phyloP scores from a whole-genome alignment of 768 basidiomycete species.

The Crepidotus variabilis region DNA sequence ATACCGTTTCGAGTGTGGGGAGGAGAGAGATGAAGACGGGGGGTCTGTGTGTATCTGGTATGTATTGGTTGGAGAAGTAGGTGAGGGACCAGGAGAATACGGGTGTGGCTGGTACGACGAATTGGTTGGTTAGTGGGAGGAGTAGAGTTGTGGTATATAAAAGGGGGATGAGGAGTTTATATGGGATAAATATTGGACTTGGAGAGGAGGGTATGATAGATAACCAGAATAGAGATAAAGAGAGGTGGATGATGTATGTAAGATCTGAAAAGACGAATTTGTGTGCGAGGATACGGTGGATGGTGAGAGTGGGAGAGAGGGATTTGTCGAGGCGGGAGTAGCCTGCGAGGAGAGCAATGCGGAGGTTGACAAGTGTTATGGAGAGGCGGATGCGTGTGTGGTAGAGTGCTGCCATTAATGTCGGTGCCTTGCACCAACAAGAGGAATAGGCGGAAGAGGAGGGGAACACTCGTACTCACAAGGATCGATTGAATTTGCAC shows the following conservation, averaged over 20 bases:
- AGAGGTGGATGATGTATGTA: conserved; percentile 61
- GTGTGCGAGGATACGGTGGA: conserved; percentile 56
- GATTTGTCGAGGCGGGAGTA: conserved; percentile 57
- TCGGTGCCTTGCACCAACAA: too few relatives aligned
- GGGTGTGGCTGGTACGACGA: conserved; percentile 86
- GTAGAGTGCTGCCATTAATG: too few relatives aligned
- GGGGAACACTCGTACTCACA: too few relatives aligned
- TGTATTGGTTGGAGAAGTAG: conserved; percentile 85
- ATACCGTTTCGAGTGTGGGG: conserved; percentile 89
- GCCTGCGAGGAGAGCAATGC: conserved; percentile 51
- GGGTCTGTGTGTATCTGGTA: conserved; percentile 74
- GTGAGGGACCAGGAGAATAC: conserved; percentile 83
- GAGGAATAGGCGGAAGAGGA: too few relatives aligned
- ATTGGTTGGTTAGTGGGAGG: conserved; percentile 85
- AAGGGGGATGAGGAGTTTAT: conserved; percentile 75
- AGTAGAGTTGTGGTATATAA: conserved; percentile 67
- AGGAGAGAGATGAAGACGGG: conserved; percentile 87
- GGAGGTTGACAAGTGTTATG: too few relatives aligned
- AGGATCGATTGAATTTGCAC: too few relatives aligned
- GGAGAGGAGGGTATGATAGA: conserved; percentile 64
- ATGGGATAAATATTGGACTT: too few relatives aligned
- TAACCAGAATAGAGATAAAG: conserved; percentile 68
- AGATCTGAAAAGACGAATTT: conserved; percentile 52
- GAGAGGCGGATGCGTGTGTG: too few relatives aligned
- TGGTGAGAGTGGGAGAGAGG: conserved; percentile 52